Conservation (phyloP, 345 rosid species). For the Dipteronia sinensis region DNA sequence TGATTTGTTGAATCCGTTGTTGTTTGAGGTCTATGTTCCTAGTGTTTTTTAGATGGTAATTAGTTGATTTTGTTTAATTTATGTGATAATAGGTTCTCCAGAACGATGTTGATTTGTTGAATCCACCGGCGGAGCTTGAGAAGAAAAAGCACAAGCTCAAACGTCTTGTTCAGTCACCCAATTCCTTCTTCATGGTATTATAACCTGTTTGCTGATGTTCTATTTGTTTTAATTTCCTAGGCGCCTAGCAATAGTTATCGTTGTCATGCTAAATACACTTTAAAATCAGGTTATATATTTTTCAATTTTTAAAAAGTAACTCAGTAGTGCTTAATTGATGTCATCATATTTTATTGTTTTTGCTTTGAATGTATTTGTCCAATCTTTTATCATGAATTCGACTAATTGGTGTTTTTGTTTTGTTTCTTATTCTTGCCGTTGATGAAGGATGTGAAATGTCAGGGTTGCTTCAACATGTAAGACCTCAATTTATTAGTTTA, state of each 20-base stretch:
- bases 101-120: constrained; percentile 69
- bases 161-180: constrained; percentile 74
- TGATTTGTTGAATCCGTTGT: constrained; percentile 59
- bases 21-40: not conserved
- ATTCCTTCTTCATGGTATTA: constrained; percentile 72
- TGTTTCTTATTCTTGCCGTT: not conserved
- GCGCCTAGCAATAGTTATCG: not conserved
- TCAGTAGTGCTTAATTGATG: not conserved
- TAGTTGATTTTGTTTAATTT: not conserved
- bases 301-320: too few species aligned
- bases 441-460: constrained; percentile 75
- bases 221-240: not conserved
- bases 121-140: constrained; percentile 78
- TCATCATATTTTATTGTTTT: not conserved
- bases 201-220: not conserved
- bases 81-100: constrained; percentile 50
- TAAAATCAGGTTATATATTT: not conserved
- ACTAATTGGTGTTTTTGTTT: not conserved
- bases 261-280: not conserved
- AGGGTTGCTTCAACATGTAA: constrained; percentile 80
- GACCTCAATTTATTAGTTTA: not conserved
- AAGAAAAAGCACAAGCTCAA: constrained; percentile 87
- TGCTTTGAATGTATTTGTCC: not conserved
- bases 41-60: not conserved
- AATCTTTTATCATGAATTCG: not conserved